Conservation (phyloP, 495 filamentous ascomycete species). For the Penicillium roqueforti region DNA sequence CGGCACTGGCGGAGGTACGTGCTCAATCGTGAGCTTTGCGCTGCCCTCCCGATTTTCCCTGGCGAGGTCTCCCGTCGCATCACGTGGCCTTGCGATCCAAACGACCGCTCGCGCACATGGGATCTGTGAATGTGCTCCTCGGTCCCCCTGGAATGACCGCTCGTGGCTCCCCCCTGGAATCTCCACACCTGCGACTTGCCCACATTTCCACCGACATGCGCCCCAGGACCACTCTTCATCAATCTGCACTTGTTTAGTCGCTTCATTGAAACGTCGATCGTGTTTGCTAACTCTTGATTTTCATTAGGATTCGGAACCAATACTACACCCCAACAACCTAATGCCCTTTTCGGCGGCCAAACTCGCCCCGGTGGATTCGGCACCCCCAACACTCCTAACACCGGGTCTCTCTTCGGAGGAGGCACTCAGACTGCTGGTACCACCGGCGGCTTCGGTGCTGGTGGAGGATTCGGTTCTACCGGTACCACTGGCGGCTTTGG, state of each 20-base stretch:
- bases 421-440: constrained; percentile 30
- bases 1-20: constrained; percentile 55
- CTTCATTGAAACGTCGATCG: not conserved
- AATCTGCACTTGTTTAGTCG: constrained; percentile 21
- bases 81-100: not conserved
- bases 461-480: constrained; percentile 22
- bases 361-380: constrained; percentile 48
- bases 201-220: constrained; percentile 12
- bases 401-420: constrained; percentile 49
- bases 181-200: not conserved
- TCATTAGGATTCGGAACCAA: constrained; percentile 37
- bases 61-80: not conserved
- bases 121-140: not conserved
- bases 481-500: constrained; percentile 34
- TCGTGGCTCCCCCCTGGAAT: not conserved
- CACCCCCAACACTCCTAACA: constrained; percentile 35
- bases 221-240: constrained; percentile 13
- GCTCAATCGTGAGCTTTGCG: constrained; percentile 33
- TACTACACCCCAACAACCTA: constrained; percentile 33
- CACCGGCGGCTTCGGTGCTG: constrained; percentile 44
- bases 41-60: constrained; percentile 18
- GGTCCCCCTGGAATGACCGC: not conserved
- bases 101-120: not conserved
- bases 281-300: constrained; percentile 18
- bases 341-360: constrained; percentile 38